phyloP scores from a whole-genome alignment of 2,329 filamentous ascomycete genomes.

The Paracorniculantispora psalliotae region DNA sequence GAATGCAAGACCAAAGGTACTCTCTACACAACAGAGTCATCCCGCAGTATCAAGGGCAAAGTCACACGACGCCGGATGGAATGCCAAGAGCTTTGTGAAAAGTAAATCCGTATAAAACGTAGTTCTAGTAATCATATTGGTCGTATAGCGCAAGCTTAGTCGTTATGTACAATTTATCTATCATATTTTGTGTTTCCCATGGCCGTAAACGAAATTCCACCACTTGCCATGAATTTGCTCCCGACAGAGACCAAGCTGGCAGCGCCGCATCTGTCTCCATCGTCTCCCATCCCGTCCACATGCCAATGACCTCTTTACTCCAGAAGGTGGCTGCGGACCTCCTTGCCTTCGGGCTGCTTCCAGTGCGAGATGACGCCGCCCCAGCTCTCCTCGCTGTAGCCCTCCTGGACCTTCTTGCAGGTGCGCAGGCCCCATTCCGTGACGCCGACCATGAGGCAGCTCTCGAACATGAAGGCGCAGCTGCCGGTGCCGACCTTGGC shows the following conservation, averaged over 20 bases:
- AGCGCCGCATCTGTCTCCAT: neutral
- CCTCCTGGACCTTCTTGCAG: slow-evolving; percentile 56
- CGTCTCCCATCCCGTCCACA: neutral
- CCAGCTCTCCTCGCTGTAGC: slow-evolving; percentile 82
- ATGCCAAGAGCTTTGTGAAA: too few relatives aligned
- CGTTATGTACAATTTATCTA: slow-evolving; percentile 11
- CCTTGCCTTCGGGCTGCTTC: slow-evolving; percentile 35
- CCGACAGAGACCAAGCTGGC: neutral
- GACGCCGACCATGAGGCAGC: slow-evolving; percentile 64
- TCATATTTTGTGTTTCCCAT: neutral
- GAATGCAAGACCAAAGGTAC: too few relatives aligned
- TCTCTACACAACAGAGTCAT: too few relatives aligned
- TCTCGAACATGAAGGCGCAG: slow-evolving; percentile 67
- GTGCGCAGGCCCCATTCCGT: slow-evolving; percentile 62
- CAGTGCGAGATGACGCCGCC: slow-evolving; percentile 61
- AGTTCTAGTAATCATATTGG: slow-evolving; percentile 7
- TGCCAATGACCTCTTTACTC: too few relatives aligned
- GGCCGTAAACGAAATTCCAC: neutral
- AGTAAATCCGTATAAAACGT: neutral
- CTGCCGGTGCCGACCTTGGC: slow-evolving; percentile 55
- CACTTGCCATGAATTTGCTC: neutral
- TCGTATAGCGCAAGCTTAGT: neutral
- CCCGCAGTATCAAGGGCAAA: too few relatives aligned
- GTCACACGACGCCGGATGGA: too few relatives aligned
- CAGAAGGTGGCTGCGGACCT: slow-evolving; percentile 23